Evolutionary conservation across 208 protist genomes (phyloP), one percentile per base, ranked within the genome.

Genomic region (Trypanosoma lewisi): DNA sequence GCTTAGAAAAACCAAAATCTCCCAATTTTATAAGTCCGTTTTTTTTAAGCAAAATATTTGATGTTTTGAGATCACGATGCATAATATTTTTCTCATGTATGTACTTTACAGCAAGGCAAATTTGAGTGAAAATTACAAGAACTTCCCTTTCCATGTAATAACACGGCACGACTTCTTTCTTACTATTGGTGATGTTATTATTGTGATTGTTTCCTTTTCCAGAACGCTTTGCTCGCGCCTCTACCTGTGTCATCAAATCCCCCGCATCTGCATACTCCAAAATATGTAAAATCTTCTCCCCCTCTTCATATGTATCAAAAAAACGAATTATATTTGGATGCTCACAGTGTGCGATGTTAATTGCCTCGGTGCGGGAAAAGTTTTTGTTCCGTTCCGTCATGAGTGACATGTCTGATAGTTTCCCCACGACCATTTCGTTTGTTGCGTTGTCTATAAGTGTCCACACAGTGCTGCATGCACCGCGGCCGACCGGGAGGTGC

Each of bases 1-100:
- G 75, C 31, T 74, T 53, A 21, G 73, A 80, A 44, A 89, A 91
- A 25, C 85, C 85, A 67, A 95, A 95, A 67, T 95, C 89, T n/a
- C 82, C 89, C 8, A 95, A 70, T 70, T 95, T 95, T 63, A 93
- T 75, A 30, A 91, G 60, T 2, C 89, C 89, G 34, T 53, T 76
- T 25, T 70, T 69, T 34, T 58, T 80, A 21, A 95, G 58, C 49
- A 95, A 49, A 16, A 94, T 74, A 58, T 95, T 95, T 0, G 80
- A 55, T 0, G 77, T 85, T 65, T 95, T 95, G 31, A 95, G 60
- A 66, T 95, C 89, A 17, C 87, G 80, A 59, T 95, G 89, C 65
- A 95, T 79, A 51, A 96, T 91, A 37, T 70, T 63, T 11, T 76
- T 77, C 21, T 59, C 53, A 60, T 96, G 91, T 14, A 96, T 58